Conservation (phyloP, 345 rosid species). For the Cardiospermum halicacabum region DNA sequence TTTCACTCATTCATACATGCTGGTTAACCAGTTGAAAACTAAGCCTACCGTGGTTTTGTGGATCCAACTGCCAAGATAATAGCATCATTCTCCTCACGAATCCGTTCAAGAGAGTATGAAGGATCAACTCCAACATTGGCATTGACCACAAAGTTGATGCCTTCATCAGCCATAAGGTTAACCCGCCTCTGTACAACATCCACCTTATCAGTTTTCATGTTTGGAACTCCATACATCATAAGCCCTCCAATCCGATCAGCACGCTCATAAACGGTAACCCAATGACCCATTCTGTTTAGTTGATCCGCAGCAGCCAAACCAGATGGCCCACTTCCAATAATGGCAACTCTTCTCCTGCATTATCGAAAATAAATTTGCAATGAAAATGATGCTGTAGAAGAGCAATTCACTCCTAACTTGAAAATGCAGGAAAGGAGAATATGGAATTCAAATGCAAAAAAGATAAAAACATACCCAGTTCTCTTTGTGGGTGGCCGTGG, state of each 20-base stretch:
- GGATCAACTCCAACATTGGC: slow-evolving; percentile 90
- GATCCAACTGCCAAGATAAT: slow-evolving; percentile 90
- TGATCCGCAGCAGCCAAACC: slow-evolving; percentile 99
- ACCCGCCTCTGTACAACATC: slow-evolving; percentile 93
- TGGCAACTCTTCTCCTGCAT: slow-evolving; percentile 74
- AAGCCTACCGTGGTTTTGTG: slow-evolving; percentile 90
- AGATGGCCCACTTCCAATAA: slow-evolving; percentile 95
- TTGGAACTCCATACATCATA: slow-evolving; percentile 99
- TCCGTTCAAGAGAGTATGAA: slow-evolving; percentile 59
- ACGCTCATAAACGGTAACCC: slow-evolving; percentile 90
- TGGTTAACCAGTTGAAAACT: not conserved
- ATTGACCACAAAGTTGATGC: slow-evolving; percentile 78
- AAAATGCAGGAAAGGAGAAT: not conserved
- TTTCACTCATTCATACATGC: not conserved
- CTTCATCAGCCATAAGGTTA: slow-evolving; percentile 86
- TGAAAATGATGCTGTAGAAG: not conserved
- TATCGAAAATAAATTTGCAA: not conserved
- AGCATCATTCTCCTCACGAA: slow-evolving; percentile 77
- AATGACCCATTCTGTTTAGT: slow-evolving; percentile 91
- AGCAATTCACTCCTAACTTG: not conserved
- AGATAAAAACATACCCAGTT: slow-evolving; percentile 61
- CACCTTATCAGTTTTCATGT: slow-evolving; percentile 96
- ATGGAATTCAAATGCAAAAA: not conserved
- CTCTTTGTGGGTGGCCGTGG: slow-evolving; percentile 83
- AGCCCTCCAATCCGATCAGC: slow-evolving; percentile 98